A percentile compares a stretch with the other conserved stretches of the same genome.
Conservation (phyloP, 2,329 filamentous ascomycete species). For the Verticillium alfalfae region DNA sequence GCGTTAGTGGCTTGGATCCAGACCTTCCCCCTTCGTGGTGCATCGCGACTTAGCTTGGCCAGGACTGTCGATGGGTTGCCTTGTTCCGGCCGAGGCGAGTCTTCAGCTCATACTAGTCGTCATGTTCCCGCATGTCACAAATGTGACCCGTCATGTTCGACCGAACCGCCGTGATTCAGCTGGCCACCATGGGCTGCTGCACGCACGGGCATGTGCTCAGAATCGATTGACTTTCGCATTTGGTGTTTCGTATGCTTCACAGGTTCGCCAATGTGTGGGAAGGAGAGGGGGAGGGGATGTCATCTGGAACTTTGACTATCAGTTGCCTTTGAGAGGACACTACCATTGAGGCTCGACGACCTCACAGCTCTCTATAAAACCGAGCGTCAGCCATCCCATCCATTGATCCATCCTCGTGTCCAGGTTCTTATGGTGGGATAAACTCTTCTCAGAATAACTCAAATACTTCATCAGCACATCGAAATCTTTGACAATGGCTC, state of each 20-base stretch:
- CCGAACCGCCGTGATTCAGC: background rate
- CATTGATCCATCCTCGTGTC: no score
- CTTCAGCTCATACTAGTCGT: background rate
- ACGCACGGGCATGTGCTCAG: background rate
- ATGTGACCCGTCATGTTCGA: background rate
- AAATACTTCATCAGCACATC: background rate
- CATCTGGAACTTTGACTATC: no score
- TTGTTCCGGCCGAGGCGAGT: background rate
- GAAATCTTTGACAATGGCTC: background rate
- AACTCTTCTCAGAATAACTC: background rate
- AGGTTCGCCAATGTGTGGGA: background rate
- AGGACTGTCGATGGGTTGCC: background rate
- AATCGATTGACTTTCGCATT: background rate
- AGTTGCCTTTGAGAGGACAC: no score
- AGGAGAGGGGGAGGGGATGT: no score
- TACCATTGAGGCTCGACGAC: no score
- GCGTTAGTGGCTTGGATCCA: background rate
- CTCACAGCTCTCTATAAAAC: background rate
- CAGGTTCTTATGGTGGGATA: no score
- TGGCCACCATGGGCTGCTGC: background rate
- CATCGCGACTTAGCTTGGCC: no score
- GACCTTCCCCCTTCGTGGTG: background rate
- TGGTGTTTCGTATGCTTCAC: background rate
- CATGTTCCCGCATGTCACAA: background rate
- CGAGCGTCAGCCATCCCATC: background rate